A percentile compares a stretch with the other conserved stretches of the same genome.
Evolutionary conservation across 1,284 basidiomycete genomes (phyloP).

Genomic region (Fomitopsis betulina): DNA sequence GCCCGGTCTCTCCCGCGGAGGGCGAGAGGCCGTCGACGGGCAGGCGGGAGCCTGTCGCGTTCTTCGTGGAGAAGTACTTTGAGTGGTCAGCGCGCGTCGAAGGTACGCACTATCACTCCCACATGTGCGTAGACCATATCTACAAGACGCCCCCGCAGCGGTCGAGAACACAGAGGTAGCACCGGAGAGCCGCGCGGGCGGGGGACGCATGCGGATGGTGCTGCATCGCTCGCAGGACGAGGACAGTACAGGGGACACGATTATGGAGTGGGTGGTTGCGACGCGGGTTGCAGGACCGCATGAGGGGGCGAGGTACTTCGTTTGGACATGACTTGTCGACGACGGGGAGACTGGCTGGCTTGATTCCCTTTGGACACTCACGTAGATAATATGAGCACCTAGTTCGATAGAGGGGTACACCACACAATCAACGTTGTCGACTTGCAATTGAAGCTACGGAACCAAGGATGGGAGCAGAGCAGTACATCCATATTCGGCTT

Average conservation of each 20-base stretch:
- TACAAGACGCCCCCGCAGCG: neutral
- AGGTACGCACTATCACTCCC: neutral
- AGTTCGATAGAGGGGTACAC: neutral
- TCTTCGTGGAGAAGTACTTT: slow-evolving; percentile 18
- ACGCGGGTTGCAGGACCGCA: slow-evolving; percentile 1
- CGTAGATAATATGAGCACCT: too few species aligned
- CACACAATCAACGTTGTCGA: neutral
- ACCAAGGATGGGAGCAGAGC: too few species aligned
- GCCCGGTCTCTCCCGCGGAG: slow-evolving; percentile 21
- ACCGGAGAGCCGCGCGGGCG: neutral
- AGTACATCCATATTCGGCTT: too few species aligned
- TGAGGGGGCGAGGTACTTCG: slow-evolving; percentile 3
- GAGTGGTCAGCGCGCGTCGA: slow-evolving; percentile 13
- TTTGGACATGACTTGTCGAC: neutral
- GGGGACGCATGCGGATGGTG: slow-evolving; percentile 1
- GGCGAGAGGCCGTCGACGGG: slow-evolving; percentile 2
- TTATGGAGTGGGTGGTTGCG: slow-evolving; percentile 1
- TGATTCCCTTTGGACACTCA: too few species aligned
- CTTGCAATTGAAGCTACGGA: too few species aligned
- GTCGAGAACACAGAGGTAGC: neutral
- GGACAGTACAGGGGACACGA: neutral
- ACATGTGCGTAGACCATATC: too few species aligned
- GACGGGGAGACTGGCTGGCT: too few species aligned
- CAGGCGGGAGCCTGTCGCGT: slow-evolving; percentile 9
- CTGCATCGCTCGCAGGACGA: neutral